Evolutionary conservation across 2,329 filamentous ascomycete genomes (phyloP).

Genomic region (Sphaerostilbella broomeana): DNA sequence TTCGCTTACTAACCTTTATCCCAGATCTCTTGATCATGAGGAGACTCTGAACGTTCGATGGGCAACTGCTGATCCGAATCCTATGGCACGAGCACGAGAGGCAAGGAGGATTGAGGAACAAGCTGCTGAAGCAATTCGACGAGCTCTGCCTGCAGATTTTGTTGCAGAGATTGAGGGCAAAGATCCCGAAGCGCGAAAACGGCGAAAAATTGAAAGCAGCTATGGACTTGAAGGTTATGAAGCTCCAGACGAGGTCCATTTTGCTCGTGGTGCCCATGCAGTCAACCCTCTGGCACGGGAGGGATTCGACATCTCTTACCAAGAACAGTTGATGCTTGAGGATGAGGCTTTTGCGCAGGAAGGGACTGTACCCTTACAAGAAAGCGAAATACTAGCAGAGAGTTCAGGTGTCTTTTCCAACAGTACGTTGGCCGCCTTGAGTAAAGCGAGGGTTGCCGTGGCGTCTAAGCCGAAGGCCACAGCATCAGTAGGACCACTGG

Average conservation of each 20-base stretch:
- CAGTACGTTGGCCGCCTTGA: conserved; percentile 74
- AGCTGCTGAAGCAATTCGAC: conserved; percentile 84
- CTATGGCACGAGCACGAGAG: conserved; percentile 87
- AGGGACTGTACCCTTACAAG: conserved; percentile 19
- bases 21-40: conserved; percentile 66
- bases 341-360: conserved; percentile 42
- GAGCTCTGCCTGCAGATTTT: conserved; percentile 81
- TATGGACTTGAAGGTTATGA: conserved; percentile 91
- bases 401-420: conserved; percentile 68
- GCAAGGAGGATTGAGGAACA: conserved; percentile 87
- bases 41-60: conserved; percentile 94
- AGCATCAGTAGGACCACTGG: conserved; percentile 61
- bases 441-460: conserved; percentile 48
- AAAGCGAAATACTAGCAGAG: conserved; percentile 34
- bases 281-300: conserved; percentile 53
- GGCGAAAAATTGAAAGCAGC: conserved; percentile 79
- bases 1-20: background rate
- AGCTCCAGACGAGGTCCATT: conserved; percentile 90
- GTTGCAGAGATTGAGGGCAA: conserved; percentile 90
- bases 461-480: conserved; percentile 49
- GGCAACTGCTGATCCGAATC: conserved; percentile 95
- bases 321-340: conserved; percentile 54
- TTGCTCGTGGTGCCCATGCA: conserved; percentile 67
- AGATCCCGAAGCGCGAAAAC: conserved; percentile 78
- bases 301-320: conserved; percentile 57